Conservation (phyloP, 345 rosid species). For the Nasturtium officinale region DNA sequence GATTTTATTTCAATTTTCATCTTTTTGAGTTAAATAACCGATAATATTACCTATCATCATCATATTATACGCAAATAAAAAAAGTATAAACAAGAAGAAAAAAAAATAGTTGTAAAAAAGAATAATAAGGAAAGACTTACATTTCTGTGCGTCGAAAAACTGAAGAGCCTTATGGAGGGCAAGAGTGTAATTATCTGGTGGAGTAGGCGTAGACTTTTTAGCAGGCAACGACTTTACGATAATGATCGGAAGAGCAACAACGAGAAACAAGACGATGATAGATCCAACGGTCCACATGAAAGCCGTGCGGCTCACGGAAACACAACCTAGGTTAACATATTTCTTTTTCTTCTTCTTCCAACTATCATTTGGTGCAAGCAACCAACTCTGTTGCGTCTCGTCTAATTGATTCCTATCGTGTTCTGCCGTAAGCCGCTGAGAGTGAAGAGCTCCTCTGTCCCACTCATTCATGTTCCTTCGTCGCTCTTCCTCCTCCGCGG, state of each 20-base stretch:
- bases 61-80: background rate
- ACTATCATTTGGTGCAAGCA: constrained; percentile 53
- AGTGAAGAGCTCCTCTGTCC: constrained; percentile 59
- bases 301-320: constrained; percentile 59
- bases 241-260: constrained; percentile 68
- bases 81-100: background rate
- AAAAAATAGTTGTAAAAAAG: background rate
- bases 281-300: constrained; percentile 55
- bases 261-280: constrained; percentile 50
- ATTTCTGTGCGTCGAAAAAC: constrained; percentile 90
- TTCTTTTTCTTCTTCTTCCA: constrained; percentile 61
- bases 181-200: constrained; percentile 69
- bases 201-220: constrained; percentile 54
- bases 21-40: background rate
- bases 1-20: background rate
- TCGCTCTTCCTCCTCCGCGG: constrained; percentile 48
- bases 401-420: constrained; percentile 47
- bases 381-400: constrained; percentile 91
- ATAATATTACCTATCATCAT: no score
- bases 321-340: constrained; percentile 78
- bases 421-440: constrained; percentile 34
- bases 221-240: constrained; percentile 65
- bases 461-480: constrained; percentile 45
- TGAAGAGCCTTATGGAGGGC: constrained; percentile 82
- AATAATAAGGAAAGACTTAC: constrained; percentile 48